phyloP scores from a whole-genome alignment of 2,329 filamentous ascomycete species.

The Ustulina deusta region DNA sequence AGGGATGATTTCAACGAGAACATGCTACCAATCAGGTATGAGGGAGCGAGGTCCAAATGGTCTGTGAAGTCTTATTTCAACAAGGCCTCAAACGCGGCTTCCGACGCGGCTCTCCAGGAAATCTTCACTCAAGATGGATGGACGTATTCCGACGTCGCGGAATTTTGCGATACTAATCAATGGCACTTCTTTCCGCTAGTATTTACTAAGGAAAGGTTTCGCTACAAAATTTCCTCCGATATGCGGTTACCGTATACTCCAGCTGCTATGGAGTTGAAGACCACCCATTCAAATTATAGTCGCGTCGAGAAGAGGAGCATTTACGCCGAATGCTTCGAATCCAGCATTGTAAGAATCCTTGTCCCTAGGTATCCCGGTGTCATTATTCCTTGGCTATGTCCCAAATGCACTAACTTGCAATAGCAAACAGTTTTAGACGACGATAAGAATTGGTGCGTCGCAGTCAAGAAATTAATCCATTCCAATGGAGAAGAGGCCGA shows the following conservation, averaged over 20 bases:
- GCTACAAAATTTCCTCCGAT: neutral
- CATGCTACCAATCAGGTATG: slow-evolving; percentile 9
- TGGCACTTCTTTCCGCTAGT: slow-evolving; percentile 17
- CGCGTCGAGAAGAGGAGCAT: slow-evolving; percentile 20
- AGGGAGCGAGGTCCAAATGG: neutral
- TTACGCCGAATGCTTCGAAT: slow-evolving; percentile 8
- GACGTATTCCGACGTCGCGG: neutral
- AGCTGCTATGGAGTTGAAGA: neutral
- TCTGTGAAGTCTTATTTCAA: slow-evolving; percentile 10
- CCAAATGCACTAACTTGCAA: neutral
- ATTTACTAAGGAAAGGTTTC: slow-evolving; percentile 17
- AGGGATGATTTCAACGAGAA: slow-evolving; percentile 1
- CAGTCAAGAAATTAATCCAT: slow-evolving; percentile 8
- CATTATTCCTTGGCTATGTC: neutral
- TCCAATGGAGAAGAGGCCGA: neutral
- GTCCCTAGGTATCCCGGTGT: neutral
- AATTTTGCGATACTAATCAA: slow-evolving; percentile 13
- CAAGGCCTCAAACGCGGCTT: neutral
- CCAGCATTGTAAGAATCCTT: slow-evolving; percentile 1
- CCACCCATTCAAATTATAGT: neutral
- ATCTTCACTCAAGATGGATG: slow-evolving; percentile 9
- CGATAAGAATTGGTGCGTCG: slow-evolving; percentile 3
- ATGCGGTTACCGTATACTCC: slow-evolving; percentile 18
- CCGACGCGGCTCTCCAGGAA: neutral
- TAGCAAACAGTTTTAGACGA: slow-evolving; percentile 11